These are phyloP conservation scores for Pichia sp. DNA, from an alignment of 1,139 yeast species.

Conservation along the genomic window DNA sequence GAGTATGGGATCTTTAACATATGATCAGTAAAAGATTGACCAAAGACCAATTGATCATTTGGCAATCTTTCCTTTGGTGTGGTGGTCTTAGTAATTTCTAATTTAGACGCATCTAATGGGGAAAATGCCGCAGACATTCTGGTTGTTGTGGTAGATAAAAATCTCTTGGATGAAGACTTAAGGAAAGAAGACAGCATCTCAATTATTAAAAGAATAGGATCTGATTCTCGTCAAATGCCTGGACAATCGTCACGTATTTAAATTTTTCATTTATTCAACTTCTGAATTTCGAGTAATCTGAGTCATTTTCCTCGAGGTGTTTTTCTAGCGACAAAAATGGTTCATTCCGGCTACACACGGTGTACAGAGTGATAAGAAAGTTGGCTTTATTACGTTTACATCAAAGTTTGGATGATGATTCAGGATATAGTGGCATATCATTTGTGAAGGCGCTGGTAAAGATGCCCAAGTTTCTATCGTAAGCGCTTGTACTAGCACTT, in stretches of 20 bases:
- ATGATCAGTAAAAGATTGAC: conserved; percentile 82
- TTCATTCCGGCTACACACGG: too few species aligned
- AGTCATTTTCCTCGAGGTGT: too few species aligned
- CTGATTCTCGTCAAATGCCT: too few species aligned
- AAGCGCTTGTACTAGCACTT: conserved; percentile 6
- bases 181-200: conserved; percentile 8
- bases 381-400: too few species aligned
- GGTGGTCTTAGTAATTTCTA: conserved; percentile 48
- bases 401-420: too few species aligned
- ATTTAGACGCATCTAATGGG: conserved; percentile 60
- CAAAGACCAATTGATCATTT: conserved; percentile 73
- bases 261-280: too few species aligned
- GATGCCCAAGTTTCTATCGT: background rate
- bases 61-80: conserved; percentile 61
- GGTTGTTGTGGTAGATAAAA: background rate
- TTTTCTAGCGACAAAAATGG: too few species aligned
- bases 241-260: too few species aligned
- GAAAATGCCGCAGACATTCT: conserved; percentile 29
- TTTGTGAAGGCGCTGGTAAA: background rate
- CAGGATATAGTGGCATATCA: background rate
- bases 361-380: too few species aligned
- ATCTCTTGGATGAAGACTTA: conserved; percentile 1
- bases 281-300: too few species aligned
- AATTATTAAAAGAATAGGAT: background rate
- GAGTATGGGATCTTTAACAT: conserved; percentile 88